Base-by-base conservation (phyloP, 225 moss, liverwort and hornwort species). In the Anthoceros angustus region DNA sequence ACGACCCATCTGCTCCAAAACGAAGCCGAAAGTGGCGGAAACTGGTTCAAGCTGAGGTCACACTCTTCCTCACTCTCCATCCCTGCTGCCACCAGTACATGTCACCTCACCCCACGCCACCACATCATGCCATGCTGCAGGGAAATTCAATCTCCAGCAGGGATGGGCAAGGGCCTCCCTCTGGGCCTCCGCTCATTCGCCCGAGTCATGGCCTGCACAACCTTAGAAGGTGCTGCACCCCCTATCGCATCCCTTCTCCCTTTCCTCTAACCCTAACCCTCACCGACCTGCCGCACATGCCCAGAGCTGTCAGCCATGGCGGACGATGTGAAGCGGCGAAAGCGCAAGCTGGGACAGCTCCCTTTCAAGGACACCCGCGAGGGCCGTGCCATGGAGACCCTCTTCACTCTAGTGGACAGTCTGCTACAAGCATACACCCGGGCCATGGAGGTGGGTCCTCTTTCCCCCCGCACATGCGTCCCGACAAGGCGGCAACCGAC, bases 1-100 rank as follows among this genome's bases (percentile, higher is more conserved):
- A 71, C 84, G 26, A 93, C 93, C 42, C 83, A 76, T 71, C 73
- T 81, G 50, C 84, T 87, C 71, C 76, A 84, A 50, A 85, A 93
- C 76, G 89, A 89, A 38, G 86, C 87, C 67, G 93, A 93, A 55
- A 93, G 89, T 77, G 89, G 89, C 40, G 93, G 93, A 38, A 87
- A 74, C 66, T 85, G 84, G 60, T 93, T 93, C 68, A 74, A 78
- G 25, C 78, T 93, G 64, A 75, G 85, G 89, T 89, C 70, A 74
- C 65, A 6, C 45, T 32, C 32, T 4, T 32, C 32, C 32, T 32
- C 2, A 32, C 32, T 4, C 32, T 32, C 32, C 32, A 32, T 32
- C 32, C 32, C 32, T 32, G 32, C 32, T 32, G 32, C 4, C 32
- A 32, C 2, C 4, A 4, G 32, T 32, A 32, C 32, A 32, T 4